Base-by-base conservation (phyloP, 345 rosid genomes). In the Odontarrhena argentea region DNA sequence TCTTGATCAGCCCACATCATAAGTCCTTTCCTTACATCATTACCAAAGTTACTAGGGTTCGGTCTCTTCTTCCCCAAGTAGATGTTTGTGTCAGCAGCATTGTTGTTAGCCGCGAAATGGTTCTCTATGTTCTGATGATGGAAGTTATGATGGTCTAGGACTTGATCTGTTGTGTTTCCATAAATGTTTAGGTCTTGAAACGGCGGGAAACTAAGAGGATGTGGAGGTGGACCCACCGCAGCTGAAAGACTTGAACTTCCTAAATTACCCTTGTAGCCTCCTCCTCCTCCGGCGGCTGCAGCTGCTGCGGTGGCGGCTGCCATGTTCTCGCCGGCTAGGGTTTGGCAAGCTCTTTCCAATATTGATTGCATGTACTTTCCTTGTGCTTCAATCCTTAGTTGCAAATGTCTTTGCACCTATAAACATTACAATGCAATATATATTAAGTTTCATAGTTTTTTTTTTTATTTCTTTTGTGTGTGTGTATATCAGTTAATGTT, bases 331-430 rank as follows among this genome's bases (percentile, higher is more conserved):
- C 95, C 87, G 8, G 89, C 94, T 13, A 91, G 91, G 50, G 96
- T 91, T 76, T 89, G 96, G 45, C 91, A 89, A 25, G 99, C 99
- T 81, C 91, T 91, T 81, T 91, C 96, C 64, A 95, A 67, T 65
- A 95, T 89, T 58, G 89, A 84, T 57, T 95, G 99, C 96, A 95
- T 95, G 79, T 95, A 95, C 58, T 95, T 91, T 55, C 98, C 99
- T 72, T 95, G 96, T 49, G 99, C 99, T 72, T 95, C 99, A 69
- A 92, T 95, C 87, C 99, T 86, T 58, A 95, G 67, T 52, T 95
- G 99, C 41, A 95, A 86, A 82, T 91, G 99, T 65, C 91, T 85
- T 65, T 95, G 99, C 61, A 95, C 98, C 99, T 95, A 76, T 25
- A 70, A 49, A 24, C 14, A n/a, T 35, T 1, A 8, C 4, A 38